Conservation (phyloP, 2,329 filamentous ascomycete species). For the Eutypa lata region DNA sequence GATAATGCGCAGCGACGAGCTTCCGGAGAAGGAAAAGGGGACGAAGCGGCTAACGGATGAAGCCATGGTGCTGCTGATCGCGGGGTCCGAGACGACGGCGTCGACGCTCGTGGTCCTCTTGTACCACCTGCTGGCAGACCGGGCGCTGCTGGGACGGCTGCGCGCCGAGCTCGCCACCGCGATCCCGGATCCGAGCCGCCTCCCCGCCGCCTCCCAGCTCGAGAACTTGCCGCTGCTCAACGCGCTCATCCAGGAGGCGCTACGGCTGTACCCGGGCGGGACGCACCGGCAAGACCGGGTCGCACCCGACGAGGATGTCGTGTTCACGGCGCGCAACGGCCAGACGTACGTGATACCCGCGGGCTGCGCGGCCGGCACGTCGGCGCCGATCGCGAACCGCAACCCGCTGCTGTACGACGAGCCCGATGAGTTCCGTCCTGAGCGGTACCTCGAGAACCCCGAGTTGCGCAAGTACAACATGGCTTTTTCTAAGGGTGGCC, state of each 20-base stretch:
- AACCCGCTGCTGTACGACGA: conserved; percentile 15
- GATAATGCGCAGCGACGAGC: conserved; percentile 15
- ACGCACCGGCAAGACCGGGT: conserved; percentile 28
- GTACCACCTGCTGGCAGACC: conserved; percentile 15
- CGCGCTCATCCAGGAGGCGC: conserved; percentile 30
- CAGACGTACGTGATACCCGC: conserved; percentile 16
- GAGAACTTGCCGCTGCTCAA: conserved; percentile 29
- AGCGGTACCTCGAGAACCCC: conserved; percentile 24
- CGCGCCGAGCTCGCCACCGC: conserved; percentile 16
- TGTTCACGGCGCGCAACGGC: conserved; percentile 19
- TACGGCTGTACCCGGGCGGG: conserved; percentile 37
- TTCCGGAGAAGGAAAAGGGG: conserved; percentile 16
- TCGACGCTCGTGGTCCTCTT: conserved; percentile 14
- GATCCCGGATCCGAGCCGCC: conserved; percentile 12
- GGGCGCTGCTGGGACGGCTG: conserved; percentile 8
- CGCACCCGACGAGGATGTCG: conserved; percentile 26
- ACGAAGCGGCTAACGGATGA: conserved; percentile 14
- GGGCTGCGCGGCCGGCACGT: conserved; percentile 17
- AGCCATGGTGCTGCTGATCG: conserved; percentile 13
- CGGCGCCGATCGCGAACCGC: conserved; percentile 17
- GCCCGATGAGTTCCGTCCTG: conserved; percentile 18
- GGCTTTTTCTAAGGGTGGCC: conserved; percentile 18
- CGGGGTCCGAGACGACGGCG: conserved; percentile 18
- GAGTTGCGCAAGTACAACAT: conserved; percentile 14
- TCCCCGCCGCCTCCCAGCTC: conserved; percentile 15